Evolutionary conservation across 805 yeast genomes (phyloP).

Genomic region (Suhomyces kilbournensis): DNA sequence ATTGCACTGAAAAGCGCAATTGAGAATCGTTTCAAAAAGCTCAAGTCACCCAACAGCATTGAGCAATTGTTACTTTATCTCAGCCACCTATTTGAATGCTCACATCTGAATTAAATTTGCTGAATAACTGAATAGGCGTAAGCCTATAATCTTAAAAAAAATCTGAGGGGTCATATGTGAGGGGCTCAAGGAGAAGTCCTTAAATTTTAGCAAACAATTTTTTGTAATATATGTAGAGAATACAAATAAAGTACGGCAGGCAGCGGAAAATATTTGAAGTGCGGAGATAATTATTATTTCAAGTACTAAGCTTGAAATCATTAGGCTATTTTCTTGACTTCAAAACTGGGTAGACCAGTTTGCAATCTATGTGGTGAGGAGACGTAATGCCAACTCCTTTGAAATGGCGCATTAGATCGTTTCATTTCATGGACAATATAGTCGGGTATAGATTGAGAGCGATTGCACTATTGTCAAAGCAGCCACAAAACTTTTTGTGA

Average conservation of each 20-base stretch:
- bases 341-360: neutral
- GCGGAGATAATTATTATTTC: neutral
- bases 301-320: neutral
- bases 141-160: neutral
- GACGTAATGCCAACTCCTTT: neutral
- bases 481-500: neutral
- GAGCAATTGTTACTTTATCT: neutral
- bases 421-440: neutral
- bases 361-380: neutral
- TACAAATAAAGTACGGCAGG: neutral
- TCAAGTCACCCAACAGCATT: neutral
- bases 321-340: neutral
- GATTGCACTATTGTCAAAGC: neutral
- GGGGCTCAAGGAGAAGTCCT: neutral
- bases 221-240: neutral
- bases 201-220: neutral
- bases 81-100: neutral
- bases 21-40: neutral
- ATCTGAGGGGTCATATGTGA: neutral
- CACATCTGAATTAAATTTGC: neutral
- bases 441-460: neutral
- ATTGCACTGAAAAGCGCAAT: neutral
- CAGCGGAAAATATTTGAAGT: neutral
- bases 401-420: neutral
- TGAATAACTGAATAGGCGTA: neutral